phyloP scores from a whole-genome alignment of 2,329 filamentous ascomycete genomes.

The Aureobasidium sp. region DNA sequence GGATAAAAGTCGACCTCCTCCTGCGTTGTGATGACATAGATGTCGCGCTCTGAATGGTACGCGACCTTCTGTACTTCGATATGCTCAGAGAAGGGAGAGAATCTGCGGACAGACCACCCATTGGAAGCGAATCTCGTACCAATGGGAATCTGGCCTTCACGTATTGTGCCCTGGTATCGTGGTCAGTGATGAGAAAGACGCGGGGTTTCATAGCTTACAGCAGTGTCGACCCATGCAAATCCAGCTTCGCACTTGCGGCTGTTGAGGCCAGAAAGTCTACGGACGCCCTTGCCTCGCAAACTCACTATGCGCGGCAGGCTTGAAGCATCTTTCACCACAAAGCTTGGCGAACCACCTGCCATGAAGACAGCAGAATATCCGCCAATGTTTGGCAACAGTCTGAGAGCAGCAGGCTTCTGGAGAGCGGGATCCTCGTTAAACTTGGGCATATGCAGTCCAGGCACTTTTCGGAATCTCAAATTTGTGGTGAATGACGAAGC shows the following conservation, averaged over 20 bases:
- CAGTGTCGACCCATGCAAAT: conserved; percentile 71
- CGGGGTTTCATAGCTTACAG: conserved; percentile 28
- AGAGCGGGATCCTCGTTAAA: conserved; percentile 43
- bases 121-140: conserved; percentile 65
- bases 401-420: conserved; percentile 47
- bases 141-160: conserved; percentile 64
- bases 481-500: conserved; percentile 45
- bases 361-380: conserved; percentile 80
- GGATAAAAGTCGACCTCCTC: conserved; percentile 66
- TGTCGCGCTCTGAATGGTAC: conserved; percentile 67
- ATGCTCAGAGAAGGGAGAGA: conserved; percentile 48
- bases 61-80: conserved; percentile 65
- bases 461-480: conserved; percentile 69
- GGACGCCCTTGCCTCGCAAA: conserved; percentile 61
- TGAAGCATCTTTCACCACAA: conserved; percentile 75
- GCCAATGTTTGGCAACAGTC: conserved; percentile 56
- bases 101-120: conserved; percentile 66
- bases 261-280: conserved; percentile 68
- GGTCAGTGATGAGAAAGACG: conserved; percentile 18
- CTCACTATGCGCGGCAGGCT: conserved; percentile 59
- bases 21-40: conserved; percentile 72
- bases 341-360: conserved; percentile 69
- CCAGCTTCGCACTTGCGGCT: conserved; percentile 70
- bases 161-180: conserved; percentile 54
- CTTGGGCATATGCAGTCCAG: conserved; percentile 61